A percentile compares a stretch with the other conserved stretches of the same genome.
These are phyloP conservation scores for Dittrichia graveolens DNA, from an alignment of 129 eudicot genomes.

Conservation along the genomic window DNA sequence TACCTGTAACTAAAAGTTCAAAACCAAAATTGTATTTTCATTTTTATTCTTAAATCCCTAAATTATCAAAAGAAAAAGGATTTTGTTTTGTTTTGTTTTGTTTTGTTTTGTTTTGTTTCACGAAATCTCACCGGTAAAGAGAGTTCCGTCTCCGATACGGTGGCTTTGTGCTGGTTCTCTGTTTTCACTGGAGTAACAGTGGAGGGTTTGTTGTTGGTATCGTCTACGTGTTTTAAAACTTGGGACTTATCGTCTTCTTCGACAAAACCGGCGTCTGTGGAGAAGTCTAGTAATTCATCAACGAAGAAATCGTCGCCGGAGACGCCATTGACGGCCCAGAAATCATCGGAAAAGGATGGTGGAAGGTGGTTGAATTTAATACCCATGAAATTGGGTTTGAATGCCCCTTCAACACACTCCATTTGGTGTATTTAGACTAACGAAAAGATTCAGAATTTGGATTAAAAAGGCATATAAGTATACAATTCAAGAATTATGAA, in stretches of 20 bases:
- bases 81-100: neutral
- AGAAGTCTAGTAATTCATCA: conserved; percentile 60
- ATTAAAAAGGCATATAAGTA: neutral
- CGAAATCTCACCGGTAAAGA: conserved; percentile 43
- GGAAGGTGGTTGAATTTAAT: conserved; percentile 10
- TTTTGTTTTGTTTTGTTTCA: neutral
- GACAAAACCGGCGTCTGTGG: conserved; percentile 34
- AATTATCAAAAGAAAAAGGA: neutral
- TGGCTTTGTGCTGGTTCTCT: neutral
- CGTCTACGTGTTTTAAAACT: neutral
- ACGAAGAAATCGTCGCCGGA: conserved; percentile 55
- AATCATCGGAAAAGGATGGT: conserved; percentile 34
- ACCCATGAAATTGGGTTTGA: conserved; percentile 36
- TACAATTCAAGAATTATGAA: neutral
- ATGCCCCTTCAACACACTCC: conserved; percentile 51
- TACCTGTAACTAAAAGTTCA: conserved; percentile 38
- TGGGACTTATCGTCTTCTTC: conserved; percentile 25
- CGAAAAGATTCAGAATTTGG: conserved; percentile 14
- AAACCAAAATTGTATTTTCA: neutral
- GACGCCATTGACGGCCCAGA: conserved; percentile 23
- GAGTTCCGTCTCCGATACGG: conserved; percentile 43
- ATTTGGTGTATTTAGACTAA: conserved; percentile 26
- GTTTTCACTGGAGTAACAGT: conserved; percentile 19
- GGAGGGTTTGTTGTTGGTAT: conserved; percentile 6
- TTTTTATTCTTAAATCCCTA: neutral